These are phyloP conservation scores for Ophiostoma sp. DNA, from an alignment of 2,329 filamentous ascomycete species.

Conservation along the genomic window DNA sequence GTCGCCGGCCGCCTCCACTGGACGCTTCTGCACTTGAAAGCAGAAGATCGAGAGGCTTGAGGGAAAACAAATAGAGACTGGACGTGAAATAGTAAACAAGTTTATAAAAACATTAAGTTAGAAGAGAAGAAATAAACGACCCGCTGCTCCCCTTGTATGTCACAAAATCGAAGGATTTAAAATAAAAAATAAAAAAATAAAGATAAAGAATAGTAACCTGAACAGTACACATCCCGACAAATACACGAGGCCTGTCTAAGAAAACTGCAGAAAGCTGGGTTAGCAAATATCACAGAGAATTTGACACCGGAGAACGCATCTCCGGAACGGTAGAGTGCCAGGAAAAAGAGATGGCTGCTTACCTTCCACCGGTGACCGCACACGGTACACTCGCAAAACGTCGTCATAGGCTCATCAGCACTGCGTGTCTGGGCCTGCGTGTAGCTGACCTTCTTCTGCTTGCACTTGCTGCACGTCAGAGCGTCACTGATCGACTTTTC, in stretches of 20 bases:
- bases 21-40: too few relatives aligned
- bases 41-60: too few relatives aligned
- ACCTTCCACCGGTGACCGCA: conserved; percentile 70
- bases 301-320: not conserved
- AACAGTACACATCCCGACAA: not conserved
- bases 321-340: too few relatives aligned
- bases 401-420: conserved; percentile 90
- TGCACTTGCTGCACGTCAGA: conserved; percentile 85
- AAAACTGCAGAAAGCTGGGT: not conserved
- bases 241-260: not conserved
- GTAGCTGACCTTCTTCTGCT: conserved; percentile 90
- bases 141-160: not conserved
- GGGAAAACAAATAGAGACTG: too few relatives aligned
- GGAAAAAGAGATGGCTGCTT: conserved; percentile 30
- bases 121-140: not conserved
- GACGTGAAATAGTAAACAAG: not conserved
- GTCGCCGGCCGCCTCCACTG: too few relatives aligned
- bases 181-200: conserved; percentile 14
- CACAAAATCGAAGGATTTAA: conserved; percentile 1
- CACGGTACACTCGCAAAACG: conserved; percentile 65
- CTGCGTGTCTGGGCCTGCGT: conserved; percentile 90
- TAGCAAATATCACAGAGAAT: conserved; percentile 2
- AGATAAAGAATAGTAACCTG: not conserved
- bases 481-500: conserved; percentile 86
- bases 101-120: not conserved